These are phyloP conservation scores for Colletotrichum abscissum DNA, from an alignment of 2,329 filamentous ascomycete species.

Conservation along the genomic window DNA sequence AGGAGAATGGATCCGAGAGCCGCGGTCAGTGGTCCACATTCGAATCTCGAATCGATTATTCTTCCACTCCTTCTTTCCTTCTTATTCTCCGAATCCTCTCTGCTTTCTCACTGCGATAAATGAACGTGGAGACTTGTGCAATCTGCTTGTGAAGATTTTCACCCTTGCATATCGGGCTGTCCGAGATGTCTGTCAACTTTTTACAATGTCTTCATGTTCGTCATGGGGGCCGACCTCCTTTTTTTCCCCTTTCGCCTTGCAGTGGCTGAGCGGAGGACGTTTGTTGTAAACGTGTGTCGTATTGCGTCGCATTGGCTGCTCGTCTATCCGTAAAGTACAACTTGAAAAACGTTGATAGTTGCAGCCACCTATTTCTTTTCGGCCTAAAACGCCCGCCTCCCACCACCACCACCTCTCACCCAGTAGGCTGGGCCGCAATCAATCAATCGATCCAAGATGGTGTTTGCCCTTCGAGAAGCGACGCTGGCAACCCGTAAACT, in stretches of 20 bases:
- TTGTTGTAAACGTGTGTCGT: neutral
- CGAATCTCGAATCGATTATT: neutral
- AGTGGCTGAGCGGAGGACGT: neutral
- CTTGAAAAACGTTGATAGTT: neutral
- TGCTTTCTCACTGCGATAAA: neutral
- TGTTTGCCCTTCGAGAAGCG: neutral
- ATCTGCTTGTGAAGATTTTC: neutral
- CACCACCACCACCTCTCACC: neutral
- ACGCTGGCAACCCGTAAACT: neutral
- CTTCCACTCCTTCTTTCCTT: neutral
- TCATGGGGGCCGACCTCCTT: neutral
- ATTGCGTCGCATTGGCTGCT: neutral
- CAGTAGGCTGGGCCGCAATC: neutral
- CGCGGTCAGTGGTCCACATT: neutral
- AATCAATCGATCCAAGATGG: neutral
- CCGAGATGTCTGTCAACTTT: neutral
- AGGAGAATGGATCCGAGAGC: neutral
- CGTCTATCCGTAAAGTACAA: too few species aligned
- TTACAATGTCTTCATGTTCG: neutral
- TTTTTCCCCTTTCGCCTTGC: neutral
- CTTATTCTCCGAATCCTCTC: neutral
- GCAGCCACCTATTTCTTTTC: constrained; percentile 17
- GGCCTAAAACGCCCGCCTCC: constrained; percentile 17
- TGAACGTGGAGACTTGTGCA: neutral
- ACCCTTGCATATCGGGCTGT: neutral